phyloP scores from a whole-genome alignment of 257 asterid species.

The Euphrasia confusa region DNA sequence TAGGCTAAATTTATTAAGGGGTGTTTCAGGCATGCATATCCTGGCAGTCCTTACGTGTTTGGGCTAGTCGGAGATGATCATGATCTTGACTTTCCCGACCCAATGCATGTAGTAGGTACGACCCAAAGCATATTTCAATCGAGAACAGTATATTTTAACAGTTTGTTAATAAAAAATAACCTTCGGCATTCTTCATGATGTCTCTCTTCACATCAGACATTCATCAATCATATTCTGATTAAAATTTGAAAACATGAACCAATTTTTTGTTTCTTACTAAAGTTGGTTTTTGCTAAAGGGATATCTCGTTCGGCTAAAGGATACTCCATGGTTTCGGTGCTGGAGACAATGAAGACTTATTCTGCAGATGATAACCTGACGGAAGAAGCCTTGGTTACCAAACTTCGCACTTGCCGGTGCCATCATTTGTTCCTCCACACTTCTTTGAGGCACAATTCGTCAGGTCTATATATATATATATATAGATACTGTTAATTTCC shows the following conservation, averaged over 20 bases:
- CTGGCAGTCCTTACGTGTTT: conserved; percentile 96
- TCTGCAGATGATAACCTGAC: conserved; percentile 88
- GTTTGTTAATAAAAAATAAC: not conserved
- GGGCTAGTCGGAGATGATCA: conserved; percentile 92
- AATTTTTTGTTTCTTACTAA: conserved; percentile 1
- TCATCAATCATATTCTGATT: conserved; percentile 10
- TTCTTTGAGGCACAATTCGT: conserved; percentile 68
- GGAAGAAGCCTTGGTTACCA: conserved; percentile 92
- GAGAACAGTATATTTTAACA: not conserved
- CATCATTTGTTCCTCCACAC: conserved; percentile 84
- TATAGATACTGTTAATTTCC: no score
- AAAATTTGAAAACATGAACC: not conserved
- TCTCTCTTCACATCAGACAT: conserved; percentile 4
- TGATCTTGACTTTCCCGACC: conserved; percentile 93
- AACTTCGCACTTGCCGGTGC: conserved; percentile 80
- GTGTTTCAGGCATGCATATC: conserved; percentile 89
- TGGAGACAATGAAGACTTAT: conserved; percentile 94
- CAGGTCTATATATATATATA: conserved; percentile 58
- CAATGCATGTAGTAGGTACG: conserved; percentile 94
- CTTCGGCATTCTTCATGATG: conserved; percentile 14
- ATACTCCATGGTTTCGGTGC: conserved; percentile 67
- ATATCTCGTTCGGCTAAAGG: conserved; percentile 96
- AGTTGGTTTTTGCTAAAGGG: conserved; percentile 41
- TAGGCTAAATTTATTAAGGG: conserved; percentile 7
- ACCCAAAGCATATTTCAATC: conserved; percentile 7